Base-by-base conservation (phyloP, 306 rosid species). In the Gastrolobium bilobum region DNA sequence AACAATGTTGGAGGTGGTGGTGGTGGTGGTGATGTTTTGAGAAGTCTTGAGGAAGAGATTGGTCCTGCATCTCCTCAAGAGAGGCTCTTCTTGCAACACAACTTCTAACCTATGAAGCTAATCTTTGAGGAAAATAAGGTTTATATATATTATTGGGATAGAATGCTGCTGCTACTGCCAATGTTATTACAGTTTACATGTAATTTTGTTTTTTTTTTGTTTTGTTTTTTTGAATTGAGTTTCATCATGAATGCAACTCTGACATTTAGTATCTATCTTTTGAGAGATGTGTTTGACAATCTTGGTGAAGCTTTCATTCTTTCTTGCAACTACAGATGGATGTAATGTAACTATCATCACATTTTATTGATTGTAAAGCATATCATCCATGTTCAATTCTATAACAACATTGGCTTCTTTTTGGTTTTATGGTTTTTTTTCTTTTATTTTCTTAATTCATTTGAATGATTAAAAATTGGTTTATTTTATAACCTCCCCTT, bases 21-120 rank as follows among this genome's bases (percentile, higher is more conserved):
- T 43, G 92, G 26, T 20, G 26, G 26, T 20, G 1, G 90, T 75
- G 99, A 92, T 52, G 97, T 91, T 71, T 87, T 94, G 87, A 89
- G 89, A 86, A 94, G 97, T 75, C 89, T 94, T 84, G 97, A 92
- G 77, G 99, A 95, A 88, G 99, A 95, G 86, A 95, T 91, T 85
- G 93, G 94, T 14, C 98, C 98, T 13, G 99, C 99, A 82, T 95
- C 99, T 58, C 99, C 99, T 39, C 86, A 82, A 61, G 90, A 95
- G 77, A 91, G 89, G 78, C 59, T 92, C 82, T 95, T 89, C 89
- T 91, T 95, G 88, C 89, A 90, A 85, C 97, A 95, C 81, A 92
- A 95, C 78, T 95, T 95, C 83, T 63, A 56, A 73, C 8, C 70
- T 43, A 35, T 57, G 6, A 20, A 20, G 26, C 26, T 20, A 20